Evolutionary conservation across 2,329 filamentous ascomycete species (phyloP).

Genomic region (Annulohypoxylon truncatum): DNA sequence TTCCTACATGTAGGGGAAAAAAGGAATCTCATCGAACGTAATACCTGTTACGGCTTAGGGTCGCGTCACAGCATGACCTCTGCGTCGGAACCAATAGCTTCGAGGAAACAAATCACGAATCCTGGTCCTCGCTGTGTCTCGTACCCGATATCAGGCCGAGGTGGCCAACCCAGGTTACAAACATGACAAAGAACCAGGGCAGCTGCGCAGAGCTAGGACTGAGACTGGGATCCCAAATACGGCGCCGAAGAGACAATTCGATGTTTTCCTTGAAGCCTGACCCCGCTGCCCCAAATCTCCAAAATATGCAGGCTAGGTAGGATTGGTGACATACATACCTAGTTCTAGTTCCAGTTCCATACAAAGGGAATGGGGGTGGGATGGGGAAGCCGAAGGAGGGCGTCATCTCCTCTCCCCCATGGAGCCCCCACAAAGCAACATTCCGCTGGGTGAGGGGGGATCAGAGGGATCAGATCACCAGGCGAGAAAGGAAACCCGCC

Average conservation of each 20-base stretch:
- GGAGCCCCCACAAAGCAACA: slow-evolving; percentile 23
- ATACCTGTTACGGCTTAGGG: slow-evolving; percentile 25
- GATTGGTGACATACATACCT: slow-evolving; percentile 23
- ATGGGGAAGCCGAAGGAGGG: slow-evolving; percentile 9
- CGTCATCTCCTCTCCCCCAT: slow-evolving; percentile 17
- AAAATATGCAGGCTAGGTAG: slow-evolving; percentile 29
- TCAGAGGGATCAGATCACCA: slow-evolving; percentile 1
- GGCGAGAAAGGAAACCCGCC: neutral
- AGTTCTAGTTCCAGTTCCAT: no score
- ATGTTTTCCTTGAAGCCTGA: slow-evolving; percentile 1
- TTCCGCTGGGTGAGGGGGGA: neutral
- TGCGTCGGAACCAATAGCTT: slow-evolving; percentile 15
- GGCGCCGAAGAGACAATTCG: neutral
- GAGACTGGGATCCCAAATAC: neutral
- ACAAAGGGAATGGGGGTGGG: slow-evolving; percentile 14
- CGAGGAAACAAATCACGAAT: slow-evolving; percentile 9
- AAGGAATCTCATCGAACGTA: slow-evolving; percentile 16
- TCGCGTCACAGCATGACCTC: slow-evolving; percentile 16
- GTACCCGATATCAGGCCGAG: slow-evolving; percentile 36
- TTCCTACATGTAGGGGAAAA: neutral
- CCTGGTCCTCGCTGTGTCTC: slow-evolving; percentile 32
- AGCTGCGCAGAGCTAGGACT: neutral
- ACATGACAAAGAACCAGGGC: slow-evolving; percentile 7
- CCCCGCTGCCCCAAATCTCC: slow-evolving; percentile 30
- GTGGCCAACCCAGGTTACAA: neutral